Conservation (phyloP, 2,329 filamentous ascomycete species). For the Cercospora sp. region DNA sequence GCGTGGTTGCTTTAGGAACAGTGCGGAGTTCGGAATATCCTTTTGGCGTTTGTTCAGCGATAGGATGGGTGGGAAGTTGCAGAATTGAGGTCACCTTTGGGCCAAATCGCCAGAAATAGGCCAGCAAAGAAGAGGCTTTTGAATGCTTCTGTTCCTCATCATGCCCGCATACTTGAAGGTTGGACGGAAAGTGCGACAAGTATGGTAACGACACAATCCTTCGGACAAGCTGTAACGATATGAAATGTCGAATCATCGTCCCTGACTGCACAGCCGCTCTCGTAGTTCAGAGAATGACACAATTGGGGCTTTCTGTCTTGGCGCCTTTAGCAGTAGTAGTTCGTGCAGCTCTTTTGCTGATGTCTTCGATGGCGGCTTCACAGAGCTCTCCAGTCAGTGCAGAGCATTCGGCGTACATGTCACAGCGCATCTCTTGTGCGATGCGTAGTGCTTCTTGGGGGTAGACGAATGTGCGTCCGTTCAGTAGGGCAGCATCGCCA, state of each 20-base stretch:
- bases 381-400: constrained; percentile 59
- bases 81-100: not conserved
- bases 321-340: constrained; percentile 58
- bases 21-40: not conserved
- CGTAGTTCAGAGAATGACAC: constrained; percentile 27
- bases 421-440: constrained; percentile 61
- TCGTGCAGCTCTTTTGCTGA: constrained; percentile 59
- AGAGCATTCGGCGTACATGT: constrained; percentile 64
- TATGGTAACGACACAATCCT: not conserved
- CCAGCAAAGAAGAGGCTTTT: not conserved
- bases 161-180: not conserved
- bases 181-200: not conserved
- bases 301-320: constrained; percentile 27
- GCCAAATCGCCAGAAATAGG: not conserved
- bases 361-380: constrained; percentile 60
- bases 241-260: not conserved
- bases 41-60: not conserved
- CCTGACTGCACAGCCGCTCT: not conserved
- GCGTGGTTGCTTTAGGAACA: not conserved
- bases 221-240: not conserved
- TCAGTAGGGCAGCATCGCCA: constrained; percentile 37
- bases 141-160: not conserved
- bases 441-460: constrained; percentile 51
- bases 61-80: not conserved
- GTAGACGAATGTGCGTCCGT: constrained; percentile 49